Conservation (phyloP, 2,329 filamentous ascomycete genomes). For the Claviceps capensis region DNA sequence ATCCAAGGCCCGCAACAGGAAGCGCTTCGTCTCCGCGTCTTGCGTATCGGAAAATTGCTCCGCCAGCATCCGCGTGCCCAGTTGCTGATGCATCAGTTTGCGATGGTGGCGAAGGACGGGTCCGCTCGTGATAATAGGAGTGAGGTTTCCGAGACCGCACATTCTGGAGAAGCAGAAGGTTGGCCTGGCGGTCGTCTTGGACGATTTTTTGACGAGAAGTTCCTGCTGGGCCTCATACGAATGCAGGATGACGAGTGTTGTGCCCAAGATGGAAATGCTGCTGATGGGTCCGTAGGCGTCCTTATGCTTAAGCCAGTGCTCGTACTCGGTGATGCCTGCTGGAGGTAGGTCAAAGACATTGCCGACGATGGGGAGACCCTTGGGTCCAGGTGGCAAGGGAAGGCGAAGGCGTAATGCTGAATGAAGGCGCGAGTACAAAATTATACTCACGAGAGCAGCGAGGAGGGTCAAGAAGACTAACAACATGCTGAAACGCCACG, state of each 20-base stretch:
- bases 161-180: not conserved
- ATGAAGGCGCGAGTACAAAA: not conserved
- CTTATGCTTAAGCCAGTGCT: conserved; percentile 6
- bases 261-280: conserved; percentile 24
- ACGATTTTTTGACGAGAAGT: conserved; percentile 22
- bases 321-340: not conserved
- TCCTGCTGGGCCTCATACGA: conserved; percentile 21
- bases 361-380: conserved; percentile 5
- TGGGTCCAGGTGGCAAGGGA: conserved; percentile 6
- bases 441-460: not conserved
- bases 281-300: conserved; percentile 28
- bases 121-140: not conserved
- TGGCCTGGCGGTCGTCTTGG: conserved; percentile 22
- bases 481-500: not conserved
- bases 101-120: not conserved
- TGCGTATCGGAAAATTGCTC: not conserved
- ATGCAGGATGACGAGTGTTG: conserved; percentile 27
- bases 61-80: not conserved
- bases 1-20: not conserved
- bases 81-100: not conserved
- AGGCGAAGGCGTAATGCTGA: not conserved
- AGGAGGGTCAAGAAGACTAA: not conserved
- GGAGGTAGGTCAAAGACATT: conserved; percentile 5
- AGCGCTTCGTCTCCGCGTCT: not conserved
- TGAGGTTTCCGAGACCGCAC: not conserved